Percentiles rank a stretch among this genome's conserved stretches.
phyloP scores from a whole-genome alignment of 352 stramenopile species.

The Globisporangium carolinianum region DNA sequence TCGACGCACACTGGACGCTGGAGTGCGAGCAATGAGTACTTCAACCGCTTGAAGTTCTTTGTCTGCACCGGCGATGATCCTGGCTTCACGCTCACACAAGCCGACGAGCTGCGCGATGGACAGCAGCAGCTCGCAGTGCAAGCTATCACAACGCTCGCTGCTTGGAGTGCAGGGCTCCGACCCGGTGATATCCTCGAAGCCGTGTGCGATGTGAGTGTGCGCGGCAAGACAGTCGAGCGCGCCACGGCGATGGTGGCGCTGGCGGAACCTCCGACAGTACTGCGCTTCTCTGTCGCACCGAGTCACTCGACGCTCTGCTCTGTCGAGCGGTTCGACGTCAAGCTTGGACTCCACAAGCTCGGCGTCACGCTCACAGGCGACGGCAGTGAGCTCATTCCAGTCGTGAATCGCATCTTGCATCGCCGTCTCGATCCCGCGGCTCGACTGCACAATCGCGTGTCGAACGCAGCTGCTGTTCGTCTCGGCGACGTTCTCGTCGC shows the following conservation, averaged over 20 bases:
- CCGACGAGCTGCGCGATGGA: slow-evolving; percentile 4
- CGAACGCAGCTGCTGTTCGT: slow-evolving; percentile 10
- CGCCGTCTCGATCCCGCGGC: neutral
- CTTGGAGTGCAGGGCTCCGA: slow-evolving; percentile 41
- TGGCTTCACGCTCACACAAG: slow-evolving; percentile 25
- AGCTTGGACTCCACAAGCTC: slow-evolving; percentile 28
- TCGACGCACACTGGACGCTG: slow-evolving; percentile 6
- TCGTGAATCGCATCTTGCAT: slow-evolving; percentile 32
- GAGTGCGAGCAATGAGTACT: slow-evolving; percentile 24
- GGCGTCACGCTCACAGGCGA: slow-evolving; percentile 42
- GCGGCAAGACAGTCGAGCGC: slow-evolving; percentile 25
- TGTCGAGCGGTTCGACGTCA: slow-evolving; percentile 29
- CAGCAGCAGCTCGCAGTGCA: slow-evolving; percentile 17
- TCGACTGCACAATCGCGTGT: neutral
- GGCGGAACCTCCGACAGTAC: slow-evolving; percentile 21
- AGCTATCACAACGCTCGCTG: slow-evolving; percentile 22
- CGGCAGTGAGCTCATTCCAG: slow-evolving; percentile 28
- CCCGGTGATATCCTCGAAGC: slow-evolving; percentile 51
- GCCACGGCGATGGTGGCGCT: slow-evolving; percentile 26
- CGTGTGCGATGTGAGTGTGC: slow-evolving; percentile 25
- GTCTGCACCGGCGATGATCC: slow-evolving; percentile 27
- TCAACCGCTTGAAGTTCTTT: slow-evolving; percentile 40
- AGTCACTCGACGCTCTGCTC: slow-evolving; percentile 11
- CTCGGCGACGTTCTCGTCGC: slow-evolving; percentile 47
- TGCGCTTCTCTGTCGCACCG: slow-evolving; percentile 35